phyloP scores from a whole-genome alignment of 768 basidiomycete genomes.

The Trichaptum fuscoviolaceum region DNA sequence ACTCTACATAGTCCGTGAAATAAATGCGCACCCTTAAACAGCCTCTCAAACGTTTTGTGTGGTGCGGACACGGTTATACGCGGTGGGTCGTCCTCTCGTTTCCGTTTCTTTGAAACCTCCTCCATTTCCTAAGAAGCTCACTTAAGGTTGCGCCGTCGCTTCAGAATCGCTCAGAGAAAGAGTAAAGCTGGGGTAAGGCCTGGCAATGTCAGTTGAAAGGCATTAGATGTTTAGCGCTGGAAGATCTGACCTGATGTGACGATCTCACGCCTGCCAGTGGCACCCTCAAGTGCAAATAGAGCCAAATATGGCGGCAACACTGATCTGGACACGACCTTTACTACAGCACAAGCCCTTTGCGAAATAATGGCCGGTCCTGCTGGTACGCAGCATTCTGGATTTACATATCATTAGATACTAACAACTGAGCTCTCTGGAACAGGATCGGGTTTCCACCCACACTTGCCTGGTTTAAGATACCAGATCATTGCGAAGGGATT shows the following conservation, averaged over 20 bases:
- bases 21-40: conserved; percentile 33
- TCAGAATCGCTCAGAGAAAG: not conserved
- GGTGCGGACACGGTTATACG: conserved; percentile 35
- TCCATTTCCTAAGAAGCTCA: conserved; percentile 10
- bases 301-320: not conserved
- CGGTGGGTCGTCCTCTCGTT: conserved; percentile 21
- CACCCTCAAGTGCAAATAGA: not conserved
- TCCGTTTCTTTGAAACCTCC: conserved; percentile 17
- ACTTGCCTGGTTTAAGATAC: conserved; percentile 73
- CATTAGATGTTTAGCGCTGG: not conserved
- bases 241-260: not conserved
- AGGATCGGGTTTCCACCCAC: conserved; percentile 85
- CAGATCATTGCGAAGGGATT: conserved; percentile 77
- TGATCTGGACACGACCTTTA: not conserved
- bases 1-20: not conserved
- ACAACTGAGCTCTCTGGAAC: conserved; percentile 6
- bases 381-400: not conserved
- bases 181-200: not conserved
- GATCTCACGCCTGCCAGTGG: not conserved
- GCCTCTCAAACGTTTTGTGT: conserved; percentile 32
- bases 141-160: too few relatives aligned
- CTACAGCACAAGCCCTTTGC: not conserved
- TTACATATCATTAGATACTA: not conserved
- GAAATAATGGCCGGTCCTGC: conserved; percentile 9
- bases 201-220: not conserved